A percentile compares a stretch with the other conserved stretches of the same genome.
These are phyloP conservation scores for Xylaria longipes DNA, from an alignment of 495 filamentous ascomycete genomes.

Conservation along the genomic window DNA sequence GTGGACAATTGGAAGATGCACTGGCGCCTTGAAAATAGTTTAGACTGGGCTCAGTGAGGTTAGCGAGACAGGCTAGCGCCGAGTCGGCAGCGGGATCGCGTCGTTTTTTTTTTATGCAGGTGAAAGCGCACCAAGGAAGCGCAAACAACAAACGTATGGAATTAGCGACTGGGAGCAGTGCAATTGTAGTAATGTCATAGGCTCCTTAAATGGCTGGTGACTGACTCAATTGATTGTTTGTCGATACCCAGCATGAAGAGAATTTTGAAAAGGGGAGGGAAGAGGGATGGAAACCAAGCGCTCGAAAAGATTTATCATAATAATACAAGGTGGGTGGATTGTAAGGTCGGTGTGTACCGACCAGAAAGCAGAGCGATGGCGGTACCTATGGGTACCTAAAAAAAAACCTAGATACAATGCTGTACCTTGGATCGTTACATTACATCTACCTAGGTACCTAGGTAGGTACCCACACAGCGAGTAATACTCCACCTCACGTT, in stretches of 20 bases:
- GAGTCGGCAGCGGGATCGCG: slow-evolving; percentile 25
- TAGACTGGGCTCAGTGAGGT: slow-evolving; percentile 29
- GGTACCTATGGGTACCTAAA: slow-evolving; percentile 4
- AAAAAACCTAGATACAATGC: neutral
- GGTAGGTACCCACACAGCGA: neutral
- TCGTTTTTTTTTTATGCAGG: slow-evolving; percentile 23
- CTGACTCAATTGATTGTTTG: slow-evolving; percentile 26
- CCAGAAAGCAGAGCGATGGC: neutral
- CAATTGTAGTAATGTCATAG: neutral
- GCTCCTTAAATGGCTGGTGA: slow-evolving; percentile 15
- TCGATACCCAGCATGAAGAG: slow-evolving; percentile 4
- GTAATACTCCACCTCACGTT: neutral
- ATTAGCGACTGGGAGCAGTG: neutral
- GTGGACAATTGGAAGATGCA: slow-evolving; percentile 7
- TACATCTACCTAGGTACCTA: neutral
- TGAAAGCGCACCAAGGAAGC: slow-evolving; percentile 22
- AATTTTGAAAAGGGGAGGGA: slow-evolving; percentile 26
- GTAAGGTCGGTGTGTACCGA: slow-evolving; percentile 12
- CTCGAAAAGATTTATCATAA: slow-evolving; percentile 28
- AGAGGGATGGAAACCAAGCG: slow-evolving; percentile 24
- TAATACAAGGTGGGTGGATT: slow-evolving; percentile 18
- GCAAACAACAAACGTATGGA: slow-evolving; percentile 17
- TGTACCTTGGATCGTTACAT: neutral
- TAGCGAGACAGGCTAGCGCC: slow-evolving; percentile 27
- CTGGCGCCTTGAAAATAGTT: slow-evolving; percentile 30